phyloP scores from a whole-genome alignment of 2,329 filamentous ascomycete species.

The Penicillium sp. region DNA sequence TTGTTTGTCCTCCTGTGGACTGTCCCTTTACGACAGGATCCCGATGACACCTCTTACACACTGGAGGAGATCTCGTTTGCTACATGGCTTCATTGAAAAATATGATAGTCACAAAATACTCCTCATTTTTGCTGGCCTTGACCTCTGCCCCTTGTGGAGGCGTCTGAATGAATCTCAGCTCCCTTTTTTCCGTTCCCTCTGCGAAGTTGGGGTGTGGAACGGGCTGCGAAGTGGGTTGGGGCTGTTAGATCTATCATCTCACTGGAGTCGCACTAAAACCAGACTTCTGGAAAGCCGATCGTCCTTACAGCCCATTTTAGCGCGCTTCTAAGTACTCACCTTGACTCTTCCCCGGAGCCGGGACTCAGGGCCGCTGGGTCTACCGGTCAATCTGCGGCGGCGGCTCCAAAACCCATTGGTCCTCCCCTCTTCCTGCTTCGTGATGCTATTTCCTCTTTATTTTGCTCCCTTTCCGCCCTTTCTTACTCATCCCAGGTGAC shows the following conservation, averaged over 20 bases:
- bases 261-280: slow-evolving; percentile 40
- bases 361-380: slow-evolving; percentile 37
- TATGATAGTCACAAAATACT: slow-evolving; percentile 5
- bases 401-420: slow-evolving; percentile 29
- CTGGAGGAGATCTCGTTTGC: not conserved
- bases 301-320: slow-evolving; percentile 39
- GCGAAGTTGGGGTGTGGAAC: slow-evolving; percentile 26
- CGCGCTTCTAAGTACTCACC: slow-evolving; percentile 34
- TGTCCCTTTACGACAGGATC: not conserved
- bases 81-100: not conserved
- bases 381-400: slow-evolving; percentile 31
- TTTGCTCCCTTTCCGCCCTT: slow-evolving; percentile 1
- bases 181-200: slow-evolving; percentile 9
- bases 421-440: slow-evolving; percentile 23
- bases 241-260: slow-evolving; percentile 46
- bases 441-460: slow-evolving; percentile 15
- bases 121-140: slow-evolving; percentile 1
- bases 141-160: not conserved
- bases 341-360: slow-evolving; percentile 42
- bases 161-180: not conserved
- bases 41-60: not conserved
- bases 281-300: slow-evolving; percentile 42
- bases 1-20: slow-evolving; percentile 11
- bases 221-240: slow-evolving; percentile 22
- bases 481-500: slow-evolving; percentile 14